Evolutionary conservation across 129 eudicot genomes (phyloP).

Genomic region (Flaveria bidentis): DNA sequence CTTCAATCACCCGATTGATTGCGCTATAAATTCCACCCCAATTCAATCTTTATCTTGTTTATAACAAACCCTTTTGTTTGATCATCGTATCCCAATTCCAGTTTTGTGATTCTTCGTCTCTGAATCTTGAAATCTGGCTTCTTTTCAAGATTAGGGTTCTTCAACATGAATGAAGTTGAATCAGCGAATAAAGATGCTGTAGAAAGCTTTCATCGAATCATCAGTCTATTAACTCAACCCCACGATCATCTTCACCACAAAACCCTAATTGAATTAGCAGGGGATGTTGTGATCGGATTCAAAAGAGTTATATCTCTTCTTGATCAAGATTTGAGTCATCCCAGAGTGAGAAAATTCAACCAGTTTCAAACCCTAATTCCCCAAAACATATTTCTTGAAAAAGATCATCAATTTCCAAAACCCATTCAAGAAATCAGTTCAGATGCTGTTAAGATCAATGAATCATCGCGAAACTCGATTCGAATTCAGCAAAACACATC

Average conservation of each 20-base stretch:
- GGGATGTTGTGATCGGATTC: slow-evolving; percentile 66
- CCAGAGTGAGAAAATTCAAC: slow-evolving; percentile 55
- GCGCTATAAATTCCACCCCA: not conserved
- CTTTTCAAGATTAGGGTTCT: not conserved
- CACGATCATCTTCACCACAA: slow-evolving; percentile 61
- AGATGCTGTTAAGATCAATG: slow-evolving; percentile 25
- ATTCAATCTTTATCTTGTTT: slow-evolving; percentile 3
- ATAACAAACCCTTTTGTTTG: slow-evolving; percentile 15
- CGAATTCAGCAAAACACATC: slow-evolving; percentile 45
- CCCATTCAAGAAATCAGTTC: slow-evolving; percentile 45
- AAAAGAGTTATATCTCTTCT: slow-evolving; percentile 77
- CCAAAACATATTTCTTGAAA: slow-evolving; percentile 52
- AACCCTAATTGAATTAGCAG: slow-evolving; percentile 59
- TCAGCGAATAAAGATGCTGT: slow-evolving; percentile 82
- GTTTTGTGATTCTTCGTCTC: not conserved
- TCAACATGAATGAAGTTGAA: slow-evolving; percentile 76
- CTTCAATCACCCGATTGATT: not conserved
- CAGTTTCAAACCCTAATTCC: slow-evolving; percentile 49
- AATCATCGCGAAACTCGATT: slow-evolving; percentile 30
- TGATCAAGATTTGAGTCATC: slow-evolving; percentile 62
- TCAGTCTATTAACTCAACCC: slow-evolving; percentile 63
- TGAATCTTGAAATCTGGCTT: not conserved
- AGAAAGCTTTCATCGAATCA: slow-evolving; percentile 78
- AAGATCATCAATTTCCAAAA: slow-evolving; percentile 47
- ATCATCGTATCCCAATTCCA: slow-evolving; percentile 19